Percentiles rank a stretch among this genome's conserved stretches.
Evolutionary conservation across 768 basidiomycete species (phyloP).

Genomic region (Rossbeevera mucosa): DNA sequence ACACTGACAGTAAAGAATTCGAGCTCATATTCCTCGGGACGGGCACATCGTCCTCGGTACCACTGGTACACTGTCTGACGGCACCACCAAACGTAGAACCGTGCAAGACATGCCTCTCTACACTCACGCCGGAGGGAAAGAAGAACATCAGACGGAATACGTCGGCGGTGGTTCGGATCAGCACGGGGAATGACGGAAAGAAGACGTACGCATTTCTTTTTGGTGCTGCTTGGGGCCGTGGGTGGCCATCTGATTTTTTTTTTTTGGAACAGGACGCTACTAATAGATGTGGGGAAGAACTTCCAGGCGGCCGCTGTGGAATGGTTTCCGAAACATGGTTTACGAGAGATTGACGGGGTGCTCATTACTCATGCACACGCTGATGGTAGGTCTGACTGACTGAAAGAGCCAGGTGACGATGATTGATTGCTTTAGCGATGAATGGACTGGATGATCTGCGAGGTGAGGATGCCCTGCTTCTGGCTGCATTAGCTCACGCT

Average conservation of each 20-base stretch:
- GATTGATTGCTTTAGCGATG: constrained; percentile 50
- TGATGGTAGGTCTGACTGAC: constrained; percentile 45
- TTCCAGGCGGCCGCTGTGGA: constrained; percentile 57
- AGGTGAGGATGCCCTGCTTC: constrained; percentile 37
- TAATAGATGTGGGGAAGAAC: constrained; percentile 84
- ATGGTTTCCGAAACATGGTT: constrained; percentile 66
- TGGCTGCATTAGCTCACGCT: constrained; percentile 2
- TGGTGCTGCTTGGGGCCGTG: background rate
- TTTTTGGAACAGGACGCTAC: constrained; percentile 56
- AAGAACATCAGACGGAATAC: constrained; percentile 86
- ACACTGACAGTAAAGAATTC: constrained; percentile 16
- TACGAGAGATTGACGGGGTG: constrained; percentile 69
- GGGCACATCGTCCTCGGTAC: constrained; percentile 72
- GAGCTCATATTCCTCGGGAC: constrained; percentile 84
- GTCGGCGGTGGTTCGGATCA: constrained; percentile 57
- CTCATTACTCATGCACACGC: constrained; percentile 88
- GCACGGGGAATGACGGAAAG: constrained; percentile 32
- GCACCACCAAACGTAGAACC: constrained; percentile 44
- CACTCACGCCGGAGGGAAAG: constrained; percentile 64
- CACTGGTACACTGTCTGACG: constrained; percentile 71
- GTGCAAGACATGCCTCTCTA: constrained; percentile 66
- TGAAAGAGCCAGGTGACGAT: background rate
- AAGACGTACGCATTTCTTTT: constrained; percentile 43
- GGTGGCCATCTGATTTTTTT: too few species aligned
- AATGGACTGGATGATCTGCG: constrained; percentile 88